These are phyloP conservation scores for Clonostachys chloroleuca DNA, from an alignment of 2,329 filamentous ascomycete genomes.

Conservation along the genomic window DNA sequence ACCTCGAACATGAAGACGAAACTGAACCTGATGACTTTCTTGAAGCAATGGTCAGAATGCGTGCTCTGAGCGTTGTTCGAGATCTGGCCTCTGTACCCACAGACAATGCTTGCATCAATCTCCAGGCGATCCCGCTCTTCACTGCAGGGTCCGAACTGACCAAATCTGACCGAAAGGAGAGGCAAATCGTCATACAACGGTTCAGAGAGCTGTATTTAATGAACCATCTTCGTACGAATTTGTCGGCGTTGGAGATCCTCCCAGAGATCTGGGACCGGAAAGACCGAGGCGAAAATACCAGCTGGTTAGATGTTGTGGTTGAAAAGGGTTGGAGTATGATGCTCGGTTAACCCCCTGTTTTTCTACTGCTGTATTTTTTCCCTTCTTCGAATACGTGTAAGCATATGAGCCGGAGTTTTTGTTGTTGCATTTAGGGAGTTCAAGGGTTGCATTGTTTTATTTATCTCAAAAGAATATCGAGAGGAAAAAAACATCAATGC, in stretches of 20 bases:
- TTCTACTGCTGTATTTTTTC: no score
- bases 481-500: no score
- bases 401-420: no score
- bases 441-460: no score
- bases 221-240: background rate
- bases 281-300: background rate
- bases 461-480: no score
- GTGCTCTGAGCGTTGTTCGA: background rate
- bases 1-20: background rate
- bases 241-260: background rate
- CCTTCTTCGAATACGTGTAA: no score
- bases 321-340: background rate
- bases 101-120: background rate
- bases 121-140: background rate
- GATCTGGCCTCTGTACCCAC: background rate
- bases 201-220: background rate
- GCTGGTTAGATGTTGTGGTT: background rate
- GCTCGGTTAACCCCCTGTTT: background rate
- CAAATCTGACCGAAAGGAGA: background rate
- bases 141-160: background rate
- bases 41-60: background rate
- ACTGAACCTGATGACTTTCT: background rate
- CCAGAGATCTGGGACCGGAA: background rate
- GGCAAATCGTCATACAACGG: background rate
- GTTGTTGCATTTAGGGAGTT: no score